phyloP scores from a whole-genome alignment of 139 green algal species.

The Mesostigma viride region DNA sequence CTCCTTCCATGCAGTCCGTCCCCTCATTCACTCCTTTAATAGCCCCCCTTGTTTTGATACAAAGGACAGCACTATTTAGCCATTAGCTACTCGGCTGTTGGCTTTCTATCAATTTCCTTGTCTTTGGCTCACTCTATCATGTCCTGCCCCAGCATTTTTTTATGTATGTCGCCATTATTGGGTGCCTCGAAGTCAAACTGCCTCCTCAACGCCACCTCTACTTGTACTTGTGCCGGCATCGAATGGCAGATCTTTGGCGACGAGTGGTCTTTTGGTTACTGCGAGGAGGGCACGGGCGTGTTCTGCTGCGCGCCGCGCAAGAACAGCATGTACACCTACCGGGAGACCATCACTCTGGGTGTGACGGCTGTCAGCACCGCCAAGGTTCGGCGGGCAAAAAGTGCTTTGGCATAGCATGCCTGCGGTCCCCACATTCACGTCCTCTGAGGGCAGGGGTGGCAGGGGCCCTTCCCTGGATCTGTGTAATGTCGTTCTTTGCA shows the following conservation, averaged over 20 bases:
- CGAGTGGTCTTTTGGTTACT: conserved; percentile 62
- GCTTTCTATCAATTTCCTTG: not conserved
- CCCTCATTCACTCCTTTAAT: not conserved
- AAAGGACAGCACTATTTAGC: not conserved
- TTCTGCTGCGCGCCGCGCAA: conserved; percentile 41
- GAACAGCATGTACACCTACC: conserved; percentile 55
- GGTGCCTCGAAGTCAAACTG: not conserved
- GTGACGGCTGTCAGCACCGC: conserved; percentile 28
- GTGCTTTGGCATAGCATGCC: not conserved
- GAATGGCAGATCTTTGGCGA: conserved; percentile 35
- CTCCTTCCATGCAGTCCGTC: not conserved
- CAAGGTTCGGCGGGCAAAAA: conserved; percentile 17
- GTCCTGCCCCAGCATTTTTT: not conserved
- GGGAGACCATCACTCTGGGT: conserved; percentile 51
- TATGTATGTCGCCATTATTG: not conserved
- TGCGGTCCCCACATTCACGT: no score
- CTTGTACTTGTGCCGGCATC: not conserved
- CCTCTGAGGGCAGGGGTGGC: no score
- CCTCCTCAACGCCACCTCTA: not conserved
- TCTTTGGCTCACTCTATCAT: not conserved
- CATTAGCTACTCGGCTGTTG: not conserved
- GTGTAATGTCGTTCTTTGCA: no score
- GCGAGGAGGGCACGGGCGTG: conserved; percentile 51
- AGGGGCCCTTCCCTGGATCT: no score
- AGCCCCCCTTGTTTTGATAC: not conserved